These are phyloP conservation scores for Solanum piurae DNA, from an alignment of 257 asterid species.

Conservation along the genomic window DNA sequence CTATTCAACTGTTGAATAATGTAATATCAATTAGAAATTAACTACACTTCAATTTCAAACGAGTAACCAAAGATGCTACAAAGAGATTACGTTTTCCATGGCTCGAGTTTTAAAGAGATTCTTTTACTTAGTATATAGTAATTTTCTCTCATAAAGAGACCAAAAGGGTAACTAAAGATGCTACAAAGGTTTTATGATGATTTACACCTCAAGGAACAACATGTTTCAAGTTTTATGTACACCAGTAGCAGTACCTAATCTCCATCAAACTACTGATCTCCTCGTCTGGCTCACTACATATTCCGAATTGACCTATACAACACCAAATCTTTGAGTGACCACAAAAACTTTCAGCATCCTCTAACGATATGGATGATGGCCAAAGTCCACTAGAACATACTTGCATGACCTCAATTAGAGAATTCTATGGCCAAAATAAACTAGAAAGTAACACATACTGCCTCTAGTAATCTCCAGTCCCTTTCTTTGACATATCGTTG, in stretches of 20 bases:
- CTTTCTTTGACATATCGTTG: neutral
- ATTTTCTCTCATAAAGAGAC: neutral
- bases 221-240: neutral
- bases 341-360: neutral
- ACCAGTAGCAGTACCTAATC: neutral
- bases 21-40: neutral
- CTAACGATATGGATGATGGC: neutral
- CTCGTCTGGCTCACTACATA: neutral
- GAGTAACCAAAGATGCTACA: neutral
- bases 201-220: neutral
- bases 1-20: neutral
- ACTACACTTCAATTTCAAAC: neutral
- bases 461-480: neutral
- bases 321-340: neutral
- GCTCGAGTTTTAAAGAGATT: neutral
- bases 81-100: neutral
- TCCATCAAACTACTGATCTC: neutral
- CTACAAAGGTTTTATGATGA: neutral
- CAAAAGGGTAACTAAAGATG: neutral
- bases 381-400: neutral
- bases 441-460: neutral
- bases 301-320: neutral
- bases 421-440: neutral
- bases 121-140: neutral
- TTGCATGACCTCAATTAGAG: neutral